A percentile compares a stretch with the other conserved stretches of the same genome.
Conservation (phyloP, 768 basidiomycete genomes). For the Suillus ampliporus region DNA sequence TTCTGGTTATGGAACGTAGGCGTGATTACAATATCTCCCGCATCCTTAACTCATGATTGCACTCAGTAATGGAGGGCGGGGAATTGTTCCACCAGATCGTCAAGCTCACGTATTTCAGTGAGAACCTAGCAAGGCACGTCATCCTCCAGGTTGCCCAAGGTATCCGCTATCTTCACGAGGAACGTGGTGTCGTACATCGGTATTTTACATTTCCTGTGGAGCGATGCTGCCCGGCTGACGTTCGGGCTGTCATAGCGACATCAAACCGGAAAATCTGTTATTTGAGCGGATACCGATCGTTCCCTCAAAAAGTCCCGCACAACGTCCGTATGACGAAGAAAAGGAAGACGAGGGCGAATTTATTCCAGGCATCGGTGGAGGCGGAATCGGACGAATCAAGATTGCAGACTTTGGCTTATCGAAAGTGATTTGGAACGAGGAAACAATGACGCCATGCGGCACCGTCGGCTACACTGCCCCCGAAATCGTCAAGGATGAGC, state of each 20-base stretch:
- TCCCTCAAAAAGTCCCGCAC: constrained; percentile 76
- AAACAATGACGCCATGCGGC: constrained; percentile 99
- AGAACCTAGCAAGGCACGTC: constrained; percentile 95
- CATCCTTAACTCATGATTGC: constrained; percentile 18
- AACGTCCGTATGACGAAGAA: constrained; percentile 94
- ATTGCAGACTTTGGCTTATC: constrained; percentile 98
- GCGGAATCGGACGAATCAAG: constrained; percentile 97
- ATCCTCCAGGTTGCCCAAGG: constrained; percentile 95
- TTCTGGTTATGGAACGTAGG: constrained; percentile 89
- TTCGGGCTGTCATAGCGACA: constrained; percentile 58
- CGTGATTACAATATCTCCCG: constrained; percentile 19
- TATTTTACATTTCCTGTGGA: constrained; percentile 25
- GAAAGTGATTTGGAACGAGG: constrained; percentile 98
- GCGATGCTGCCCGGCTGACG: not conserved
- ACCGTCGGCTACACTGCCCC: constrained; percentile 99
- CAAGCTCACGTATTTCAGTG: constrained; percentile 98
- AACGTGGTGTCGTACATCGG: constrained; percentile 97
- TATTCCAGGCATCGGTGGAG: constrained; percentile 88
- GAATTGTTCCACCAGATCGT: constrained; percentile 99
- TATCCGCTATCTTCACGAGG: constrained; percentile 95
- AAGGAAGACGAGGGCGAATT: constrained; percentile 99
- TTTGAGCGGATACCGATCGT: constrained; percentile 93
- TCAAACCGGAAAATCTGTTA: constrained; percentile 97
- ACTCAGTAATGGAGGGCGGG: constrained; percentile 92
- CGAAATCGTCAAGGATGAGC: constrained; percentile 98